phyloP scores from a whole-genome alignment of 306 rosid genomes.

The Cyamopsis tetragonoloba region DNA sequence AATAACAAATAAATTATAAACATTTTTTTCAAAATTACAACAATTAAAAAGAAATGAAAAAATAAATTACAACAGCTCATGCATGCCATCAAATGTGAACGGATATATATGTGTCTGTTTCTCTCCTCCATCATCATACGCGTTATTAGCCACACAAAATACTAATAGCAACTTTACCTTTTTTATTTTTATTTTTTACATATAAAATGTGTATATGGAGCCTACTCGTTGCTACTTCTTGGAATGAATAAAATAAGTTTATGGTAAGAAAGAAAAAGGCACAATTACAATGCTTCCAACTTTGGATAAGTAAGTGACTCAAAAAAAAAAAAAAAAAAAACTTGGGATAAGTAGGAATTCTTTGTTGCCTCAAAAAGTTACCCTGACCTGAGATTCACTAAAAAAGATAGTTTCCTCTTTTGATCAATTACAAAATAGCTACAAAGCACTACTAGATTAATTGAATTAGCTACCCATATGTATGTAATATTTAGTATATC shows the following conservation, averaged over 20 bases:
- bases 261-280: not conserved
- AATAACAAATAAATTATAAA: too few relatives aligned
- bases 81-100: not conserved
- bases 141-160: constrained; percentile 15
- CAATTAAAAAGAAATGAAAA: too few relatives aligned
- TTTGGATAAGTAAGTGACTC: not conserved
- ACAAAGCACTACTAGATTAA: not conserved
- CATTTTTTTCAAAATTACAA: too few relatives aligned
- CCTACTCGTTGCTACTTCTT: constrained; percentile 13
- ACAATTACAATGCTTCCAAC: not conserved
- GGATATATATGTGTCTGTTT: not conserved
- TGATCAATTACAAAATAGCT: too few relatives aligned
- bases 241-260: not conserved
- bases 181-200: constrained; percentile 5
- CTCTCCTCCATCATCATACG: constrained; percentile 4
- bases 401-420: constrained; percentile 14
- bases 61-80: too few relatives aligned
- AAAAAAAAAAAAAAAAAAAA: too few relatives aligned
- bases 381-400: not conserved
- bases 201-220: not conserved
- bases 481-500: too few relatives aligned
- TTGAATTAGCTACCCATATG: too few relatives aligned
- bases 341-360: not conserved
- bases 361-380: constrained; percentile 15
- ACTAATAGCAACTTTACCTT: not conserved